Base-by-base conservation (phyloP, 1,284 basidiomycete genomes). In the Pseudozyma flocculosa region DNA sequence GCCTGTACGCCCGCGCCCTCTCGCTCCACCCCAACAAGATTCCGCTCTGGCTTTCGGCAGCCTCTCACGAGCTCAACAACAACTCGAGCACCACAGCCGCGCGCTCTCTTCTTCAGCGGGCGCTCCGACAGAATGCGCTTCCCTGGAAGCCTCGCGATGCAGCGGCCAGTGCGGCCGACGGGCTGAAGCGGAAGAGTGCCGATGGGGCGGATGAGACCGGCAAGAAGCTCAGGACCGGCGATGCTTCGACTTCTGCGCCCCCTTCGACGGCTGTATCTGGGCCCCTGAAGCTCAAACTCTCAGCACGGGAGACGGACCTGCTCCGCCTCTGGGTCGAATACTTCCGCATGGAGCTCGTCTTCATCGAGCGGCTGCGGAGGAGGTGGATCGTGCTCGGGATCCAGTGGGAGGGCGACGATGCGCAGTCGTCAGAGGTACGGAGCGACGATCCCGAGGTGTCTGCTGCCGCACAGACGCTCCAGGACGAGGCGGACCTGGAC, bases 281-380 rank as follows among this genome's bases (percentile, higher is more conserved):
- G 15, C 63, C 63, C 23, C 49, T 57, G n/a, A 38, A 36, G 9
- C 52, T 66, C 34, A 66, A 59, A 36, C 43, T 66, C 0, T 66
- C 63, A 1, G 47, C 43, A 2, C 37, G 59, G n/a, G 72, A 75
- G 45, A 40, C 53, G 2, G 64, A 64, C 43, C 44, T 72, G 37
- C 51, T 76, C 19, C 63, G 67, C n/a, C 61, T 76, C 4, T 75
- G 72, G 71, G 49, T 71, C 11, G 71, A 75, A 41, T 76, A 93
- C 78, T 85, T 92, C 61, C 87, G 87, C 71, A 90, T 95, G 85
- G 92, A 96, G 78, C 80, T 94, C 9, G 87, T 88, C 3, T 95
- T 92, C 78, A 83, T 92, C 17, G 92, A 95, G 80, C 85, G 85
- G 11, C 80, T 95, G 46, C 81, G 90, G 38, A 81, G 90, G 55